Evolutionary conservation across 139 green algal species (phyloP), one percentile per base, ranked within the genome.

Genomic region (Pleodorina starrii): DNA sequence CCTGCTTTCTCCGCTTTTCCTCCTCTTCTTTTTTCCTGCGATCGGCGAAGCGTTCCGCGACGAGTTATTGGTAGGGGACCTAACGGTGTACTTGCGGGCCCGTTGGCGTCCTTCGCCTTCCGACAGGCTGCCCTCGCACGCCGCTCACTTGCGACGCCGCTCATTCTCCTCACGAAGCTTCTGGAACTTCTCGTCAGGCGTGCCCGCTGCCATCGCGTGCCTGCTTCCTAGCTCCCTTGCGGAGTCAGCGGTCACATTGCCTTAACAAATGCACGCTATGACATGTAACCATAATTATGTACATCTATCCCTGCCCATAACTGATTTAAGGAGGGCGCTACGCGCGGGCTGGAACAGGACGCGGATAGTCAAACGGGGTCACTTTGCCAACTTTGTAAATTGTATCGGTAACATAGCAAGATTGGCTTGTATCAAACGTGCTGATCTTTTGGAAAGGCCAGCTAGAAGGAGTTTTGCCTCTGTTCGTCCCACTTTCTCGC

Each of bases 21-120:
- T 82, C 46, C 0, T 93, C 91, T 38, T 91, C 87, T 19, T 91
- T 91, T 23, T 90, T 85, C 87, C 91, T 93, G 87, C 63, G 74
- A 7, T 17, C 72, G 17, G 69, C 69, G 40, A 12, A 32, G 54
- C 29, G 54, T 66, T 4, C 3, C 54, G 29, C 54, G 9, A 66
- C 25, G 9, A 66, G 7, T 66, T 60, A 60, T 17, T 27, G 51
- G 14, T 66, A 66, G n/a, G n/a, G n/a, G n/a, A n/a, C n/a, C n/a
- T n/a, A n/a, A n/a, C n/a, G n/a, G n/a, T n/a, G n/a, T n/a, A n/a
- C n/a, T n/a, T n/a, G n/a, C n/a, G n/a, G n/a, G n/a, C n/a, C n/a
- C n/a, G n/a, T n/a, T n/a, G n/a, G n/a, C n/a, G n/a, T n/a, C n/a
- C n/a, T n/a, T n/a, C n/a, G 25, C 6, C 54, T 12, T 25, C 7